Percentiles rank a stretch among this genome's conserved stretches.
Conservation (phyloP, 23 red algal species). For the Cyanidioschyzon merolae region DNA sequence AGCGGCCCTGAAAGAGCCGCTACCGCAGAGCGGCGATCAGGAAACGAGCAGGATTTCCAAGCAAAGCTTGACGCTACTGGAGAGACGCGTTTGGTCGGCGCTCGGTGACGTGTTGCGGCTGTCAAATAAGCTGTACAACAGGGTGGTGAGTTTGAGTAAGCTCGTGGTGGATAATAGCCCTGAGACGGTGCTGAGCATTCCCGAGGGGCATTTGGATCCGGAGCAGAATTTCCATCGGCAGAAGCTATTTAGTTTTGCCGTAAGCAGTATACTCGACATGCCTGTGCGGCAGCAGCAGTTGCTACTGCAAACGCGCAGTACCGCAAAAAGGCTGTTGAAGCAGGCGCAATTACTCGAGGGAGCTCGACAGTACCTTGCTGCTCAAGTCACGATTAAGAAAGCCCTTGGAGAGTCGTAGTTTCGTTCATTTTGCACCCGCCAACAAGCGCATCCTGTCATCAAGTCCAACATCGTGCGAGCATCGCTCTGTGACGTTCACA, state of each 20-base stretch:
- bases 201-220: background rate
- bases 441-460: too few species aligned
- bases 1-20: background rate
- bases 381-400: constrained; percentile 77
- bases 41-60: background rate
- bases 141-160: constrained; percentile 43
- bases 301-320: constrained; percentile 60
- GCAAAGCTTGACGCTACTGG: constrained; percentile 16
- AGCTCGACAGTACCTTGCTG: constrained; percentile 68
- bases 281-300: constrained; percentile 71
- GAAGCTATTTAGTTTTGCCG: constrained; percentile 55
- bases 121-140: constrained; percentile 83
- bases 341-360: constrained; percentile 45
- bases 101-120: constrained; percentile 77
- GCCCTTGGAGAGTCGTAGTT: constrained; percentile 17
- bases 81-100: constrained; percentile 32
- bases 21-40: background rate
- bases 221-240: constrained; percentile 6
- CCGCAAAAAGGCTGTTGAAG: constrained; percentile 35
- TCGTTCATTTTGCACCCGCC: too few species aligned
- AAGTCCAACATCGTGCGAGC: too few species aligned
- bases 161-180: constrained; percentile 42
- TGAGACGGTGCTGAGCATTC: background rate
- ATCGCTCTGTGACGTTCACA: too few species aligned
- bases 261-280: constrained; percentile 69